Base-by-base conservation (phyloP, 352 stramenopile genomes). In the Halophytophthora batemanensis region DNA sequence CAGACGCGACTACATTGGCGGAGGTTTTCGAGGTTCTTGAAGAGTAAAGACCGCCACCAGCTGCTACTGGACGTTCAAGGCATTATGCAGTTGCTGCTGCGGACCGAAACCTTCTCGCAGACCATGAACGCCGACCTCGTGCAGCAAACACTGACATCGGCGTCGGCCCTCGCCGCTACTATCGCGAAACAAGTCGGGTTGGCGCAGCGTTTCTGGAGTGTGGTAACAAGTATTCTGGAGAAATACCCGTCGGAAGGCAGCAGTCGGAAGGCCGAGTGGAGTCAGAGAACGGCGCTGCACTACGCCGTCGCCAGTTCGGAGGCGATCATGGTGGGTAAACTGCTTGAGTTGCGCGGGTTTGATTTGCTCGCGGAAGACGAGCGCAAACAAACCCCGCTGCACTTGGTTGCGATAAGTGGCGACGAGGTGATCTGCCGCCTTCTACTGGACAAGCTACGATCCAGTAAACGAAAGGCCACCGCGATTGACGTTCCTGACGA, bases 81-180 rank as follows among this genome's bases (percentile, higher is more conserved):
- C 25, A 33, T 85, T 6, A 80, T 87, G 71, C 53, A 45, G 10
- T 49, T 64, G 6, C 43, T 87, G 8, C 53, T 85, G 18, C 55
- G 74, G 18, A 69, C 63, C 21, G 57, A 56, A 7, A 33, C 61
- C 29, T 70, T 64, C 29, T 12, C 37, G 13, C 14, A 18, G 7
- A 54, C 61, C 0, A 68, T 80, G 58, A 82, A 80, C 45, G 33
- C 68, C 25, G 62, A 82, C 31, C 36, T 86, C 1, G 14, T 86
- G 0, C 61, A 77, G 36, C 57, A 78, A 19, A 57, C 82, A 56
- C 41, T 82, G 3, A 67, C 45, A 22, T 67, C 51, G 1, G 68
- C 71, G 0, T 52, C 75, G 4, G 55, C 58, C 1, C 52, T 82
- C 15, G 71, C 73, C 1, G 56, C 54, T 22, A 85, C 71, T 5